phyloP scores from a whole-genome alignment of 2,329 filamentous ascomycete species.

The Colletotrichum neosansevieriae region DNA sequence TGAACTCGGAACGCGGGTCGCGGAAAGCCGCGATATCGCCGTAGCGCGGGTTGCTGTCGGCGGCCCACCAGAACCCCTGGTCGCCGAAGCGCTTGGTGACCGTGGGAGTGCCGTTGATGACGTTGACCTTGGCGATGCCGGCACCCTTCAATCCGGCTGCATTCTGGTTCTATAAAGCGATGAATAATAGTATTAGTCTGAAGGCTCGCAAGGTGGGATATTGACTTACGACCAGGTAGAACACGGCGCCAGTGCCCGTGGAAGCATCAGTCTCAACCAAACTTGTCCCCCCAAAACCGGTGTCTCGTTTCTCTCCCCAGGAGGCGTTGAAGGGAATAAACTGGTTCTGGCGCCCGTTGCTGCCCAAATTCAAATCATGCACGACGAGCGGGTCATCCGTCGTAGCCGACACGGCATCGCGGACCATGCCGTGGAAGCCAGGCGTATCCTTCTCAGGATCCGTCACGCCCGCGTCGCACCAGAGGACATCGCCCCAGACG shows the following conservation, averaged over 20 bases:
- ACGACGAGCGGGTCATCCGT: conserved; percentile 52
- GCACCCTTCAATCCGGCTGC: conserved; percentile 50
- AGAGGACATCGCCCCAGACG: conserved; percentile 53
- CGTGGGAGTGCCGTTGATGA: conserved; percentile 49
- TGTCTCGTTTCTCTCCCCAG: conserved; percentile 51
- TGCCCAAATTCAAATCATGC: conserved; percentile 51
- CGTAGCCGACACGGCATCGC: conserved; percentile 51
- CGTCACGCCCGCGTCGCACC: conserved; percentile 50
- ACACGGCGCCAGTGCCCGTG: conserved; percentile 48
- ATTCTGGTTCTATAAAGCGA: conserved; percentile 43
- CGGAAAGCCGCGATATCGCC: conserved; percentile 54
- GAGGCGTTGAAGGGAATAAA: conserved; percentile 51
- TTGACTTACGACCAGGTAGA: conserved; percentile 52
- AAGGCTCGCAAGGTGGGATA: not conserved
- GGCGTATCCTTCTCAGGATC: conserved; percentile 46
- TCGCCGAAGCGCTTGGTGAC: conserved; percentile 50
- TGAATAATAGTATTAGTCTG: not conserved
- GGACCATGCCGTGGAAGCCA: conserved; percentile 55
- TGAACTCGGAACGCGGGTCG: conserved; percentile 53
- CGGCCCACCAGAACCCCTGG: conserved; percentile 53
- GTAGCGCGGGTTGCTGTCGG: conserved; percentile 48
- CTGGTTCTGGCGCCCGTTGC: conserved; percentile 51
- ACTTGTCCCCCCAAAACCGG: conserved; percentile 55
- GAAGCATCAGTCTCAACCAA: conserved; percentile 50
- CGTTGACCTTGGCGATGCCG: conserved; percentile 51